A percentile compares a stretch with the other conserved stretches of the same genome.
These are phyloP conservation scores for Alnus rubra DNA, from an alignment of 306 rosid genomes.

Conservation along the genomic window DNA sequence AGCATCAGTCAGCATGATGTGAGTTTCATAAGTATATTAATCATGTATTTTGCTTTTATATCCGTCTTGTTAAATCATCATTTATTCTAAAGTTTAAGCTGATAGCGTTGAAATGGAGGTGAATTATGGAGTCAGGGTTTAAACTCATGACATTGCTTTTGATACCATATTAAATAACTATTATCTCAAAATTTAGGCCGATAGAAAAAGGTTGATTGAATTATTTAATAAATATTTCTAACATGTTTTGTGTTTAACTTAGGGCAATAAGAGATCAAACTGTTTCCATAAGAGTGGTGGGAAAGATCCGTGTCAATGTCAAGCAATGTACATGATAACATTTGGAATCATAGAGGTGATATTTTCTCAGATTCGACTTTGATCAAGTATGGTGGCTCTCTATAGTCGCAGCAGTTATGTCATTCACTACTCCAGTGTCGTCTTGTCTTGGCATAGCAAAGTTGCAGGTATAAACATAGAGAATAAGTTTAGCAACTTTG, in stretches of 20 bases:
- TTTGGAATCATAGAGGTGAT: conserved; percentile 63
- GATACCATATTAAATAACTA: no score
- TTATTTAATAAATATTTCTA: no score
- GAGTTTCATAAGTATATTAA: conserved; percentile 27
- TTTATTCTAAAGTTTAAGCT: no score
- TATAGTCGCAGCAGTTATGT: conserved; percentile 75
- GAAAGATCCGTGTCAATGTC: conserved; percentile 77
- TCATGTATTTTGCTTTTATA: background rate
- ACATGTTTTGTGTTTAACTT: background rate
- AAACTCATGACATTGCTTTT: no score
- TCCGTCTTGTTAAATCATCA: background rate
- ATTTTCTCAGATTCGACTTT: conserved; percentile 75
- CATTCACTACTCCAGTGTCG: conserved; percentile 65
- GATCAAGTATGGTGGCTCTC: conserved; percentile 83
- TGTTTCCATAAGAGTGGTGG: conserved; percentile 74
- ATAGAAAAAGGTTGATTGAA: no score
- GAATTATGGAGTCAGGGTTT: no score
- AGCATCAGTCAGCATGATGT: conserved; percentile 89
- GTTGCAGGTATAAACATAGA: conserved; percentile 51
- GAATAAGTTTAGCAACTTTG: background rate
- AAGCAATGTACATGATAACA: conserved; percentile 74
- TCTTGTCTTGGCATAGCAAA: conserved; percentile 59
- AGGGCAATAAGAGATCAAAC: conserved; percentile 76
- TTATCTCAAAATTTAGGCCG: no score
- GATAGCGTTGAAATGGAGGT: no score